A percentile compares a stretch with the other conserved stretches of the same genome.
Conservation (phyloP, 495 filamentous ascomycete species). For the Trichoderma orchidacearum region DNA sequence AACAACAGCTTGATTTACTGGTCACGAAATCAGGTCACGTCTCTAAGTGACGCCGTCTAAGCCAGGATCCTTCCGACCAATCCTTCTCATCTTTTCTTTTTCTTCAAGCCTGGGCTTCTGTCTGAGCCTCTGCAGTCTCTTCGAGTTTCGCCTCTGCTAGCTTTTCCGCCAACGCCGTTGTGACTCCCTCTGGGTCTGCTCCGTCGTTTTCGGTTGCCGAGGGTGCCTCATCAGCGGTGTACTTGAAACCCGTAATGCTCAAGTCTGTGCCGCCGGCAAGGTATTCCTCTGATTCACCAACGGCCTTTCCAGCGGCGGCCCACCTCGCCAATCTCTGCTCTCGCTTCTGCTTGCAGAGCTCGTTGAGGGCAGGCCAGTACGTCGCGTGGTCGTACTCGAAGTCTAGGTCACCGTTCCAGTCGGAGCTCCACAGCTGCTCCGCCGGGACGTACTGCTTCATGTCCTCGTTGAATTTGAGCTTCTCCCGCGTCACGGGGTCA, state of each 20-base stretch:
- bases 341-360: conserved; percentile 47
- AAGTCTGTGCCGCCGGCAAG: conserved; percentile 38
- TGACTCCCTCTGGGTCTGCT: not conserved
- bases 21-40: too few species aligned
- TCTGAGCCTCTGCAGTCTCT: not conserved
- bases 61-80: not conserved
- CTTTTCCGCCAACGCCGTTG: not conserved
- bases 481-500: conserved; percentile 78
- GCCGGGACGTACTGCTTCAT: conserved; percentile 62
- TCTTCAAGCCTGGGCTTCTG: too few species aligned
- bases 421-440: conserved; percentile 60
- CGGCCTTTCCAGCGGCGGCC: conserved; percentile 59
- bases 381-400: conserved; percentile 78
- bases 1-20: not conserved
- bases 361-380: conserved; percentile 80
- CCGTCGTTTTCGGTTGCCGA: not conserved
- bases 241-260: not conserved
- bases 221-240: not conserved
- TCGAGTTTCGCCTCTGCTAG: conserved; percentile 1
- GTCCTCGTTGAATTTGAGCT: conserved; percentile 91
- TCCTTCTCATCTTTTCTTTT: too few species aligned
- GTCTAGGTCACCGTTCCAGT: conserved; percentile 45
- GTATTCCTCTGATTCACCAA: conserved; percentile 77
- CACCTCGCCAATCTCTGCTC: conserved; percentile 51
- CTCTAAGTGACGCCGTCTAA: too few species aligned